Base-by-base conservation (phyloP, 352 stramenopile species). In the Albugo laibachii region DNA sequence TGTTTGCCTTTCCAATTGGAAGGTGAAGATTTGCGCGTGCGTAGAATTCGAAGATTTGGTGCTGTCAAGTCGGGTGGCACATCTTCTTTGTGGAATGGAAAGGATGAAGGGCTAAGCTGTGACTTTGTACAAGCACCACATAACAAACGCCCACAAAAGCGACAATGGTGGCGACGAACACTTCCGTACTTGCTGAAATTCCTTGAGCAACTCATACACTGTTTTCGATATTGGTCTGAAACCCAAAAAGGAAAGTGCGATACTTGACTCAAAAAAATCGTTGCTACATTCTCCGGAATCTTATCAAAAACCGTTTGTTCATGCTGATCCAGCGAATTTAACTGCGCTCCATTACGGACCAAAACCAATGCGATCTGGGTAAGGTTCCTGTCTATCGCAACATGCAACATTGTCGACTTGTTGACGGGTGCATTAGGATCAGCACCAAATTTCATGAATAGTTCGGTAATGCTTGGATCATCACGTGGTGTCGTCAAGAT, bases 281-380 rank as follows among this genome's bases (percentile, higher is more conserved):
- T 63, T 13, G 76, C 52, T 20, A 64, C 49, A 13, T 24, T 36
- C 21, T 46, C 47, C 35, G 72, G 59, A 42, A 79, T 65, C 48
- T 81, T 81, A 50, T 81, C 69, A 45, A 81, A 81, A 4, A 81
- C 69, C 20, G 60, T 79, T 50, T 70, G 69, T 27, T 63, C 66
- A 0, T 57, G 53, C 36, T 78, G 66, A 47, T 81, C 69, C 45
- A 78, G 79, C 8, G 66, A 41, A 43, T 81, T 67, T 1, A 81
- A 49, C 4, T 67, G 57, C 14, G 66, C 69, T 16, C 66, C 66
- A 27, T 76, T 57, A 36, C 66, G 66, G 44, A 81, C 66, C 1
- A 81, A 62, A 0, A 65, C 61, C 18, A 50, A 58, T 2, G 69
- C 69, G 24, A 81, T 62, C 49, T 79, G 61, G 34, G 66, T 42